Evolutionary conservation across 371 early-diverging fungal species (phyloP).

Genomic region (Nematocida major): DNA sequence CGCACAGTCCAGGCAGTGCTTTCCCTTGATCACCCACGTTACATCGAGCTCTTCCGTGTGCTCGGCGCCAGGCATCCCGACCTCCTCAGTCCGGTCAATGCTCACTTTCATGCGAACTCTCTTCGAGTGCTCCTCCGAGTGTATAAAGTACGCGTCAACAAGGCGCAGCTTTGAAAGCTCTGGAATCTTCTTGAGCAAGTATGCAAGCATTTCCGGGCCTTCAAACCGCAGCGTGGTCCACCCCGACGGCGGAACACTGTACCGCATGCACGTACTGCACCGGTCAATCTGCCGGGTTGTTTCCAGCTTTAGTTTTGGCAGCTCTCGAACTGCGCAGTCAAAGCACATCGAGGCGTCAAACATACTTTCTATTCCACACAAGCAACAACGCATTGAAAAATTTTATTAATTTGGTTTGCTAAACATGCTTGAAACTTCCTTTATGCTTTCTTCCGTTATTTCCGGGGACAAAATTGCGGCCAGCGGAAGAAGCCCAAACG

Average conservation of each 20-base stretch:
- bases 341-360: background rate
- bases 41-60: slow-evolving; percentile 79
- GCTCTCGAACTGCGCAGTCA: slow-evolving; percentile 10
- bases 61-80: background rate
- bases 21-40: slow-evolving; percentile 79
- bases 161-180: slow-evolving; percentile 74
- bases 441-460: slow-evolving; percentile 3
- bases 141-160: slow-evolving; percentile 90
- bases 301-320: slow-evolving; percentile 8
- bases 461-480: slow-evolving; percentile 1
- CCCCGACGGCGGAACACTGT: slow-evolving; percentile 31
- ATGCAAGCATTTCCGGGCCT: slow-evolving; percentile 79
- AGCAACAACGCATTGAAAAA: slow-evolving; percentile 69
- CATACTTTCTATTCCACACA: slow-evolving; percentile 21
- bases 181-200: slow-evolving; percentile 75
- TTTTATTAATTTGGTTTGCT: slow-evolving; percentile 64
- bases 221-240: slow-evolving; percentile 68
- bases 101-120: slow-evolving; percentile 81
- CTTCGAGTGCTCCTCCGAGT: slow-evolving; percentile 93
- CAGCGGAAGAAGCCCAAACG: slow-evolving; percentile 38
- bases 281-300: slow-evolving; percentile 4
- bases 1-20: slow-evolving; percentile 93
- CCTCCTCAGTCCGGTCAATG: slow-evolving; percentile 30
- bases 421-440: slow-evolving; percentile 32
- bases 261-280: slow-evolving; percentile 42